These are phyloP conservation scores for Misopates orontium DNA, from an alignment of 257 asterid species.

Conservation along the genomic window DNA sequence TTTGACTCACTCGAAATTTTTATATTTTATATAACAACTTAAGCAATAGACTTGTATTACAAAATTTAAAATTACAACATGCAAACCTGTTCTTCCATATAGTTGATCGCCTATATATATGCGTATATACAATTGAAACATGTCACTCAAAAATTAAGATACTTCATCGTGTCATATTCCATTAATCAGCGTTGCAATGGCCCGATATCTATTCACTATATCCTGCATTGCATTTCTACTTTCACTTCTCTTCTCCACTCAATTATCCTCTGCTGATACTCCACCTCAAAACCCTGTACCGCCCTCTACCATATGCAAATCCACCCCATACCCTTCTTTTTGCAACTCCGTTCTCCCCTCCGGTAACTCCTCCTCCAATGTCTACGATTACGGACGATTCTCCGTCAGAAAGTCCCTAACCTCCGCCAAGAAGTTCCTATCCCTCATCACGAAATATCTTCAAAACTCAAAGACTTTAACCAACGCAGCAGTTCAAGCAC, in stretches of 20 bases:
- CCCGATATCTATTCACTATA: too few species aligned
- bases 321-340: conserved; percentile 54
- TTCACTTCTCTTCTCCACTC: conserved; percentile 3
- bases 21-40: too few species aligned
- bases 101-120: too few species aligned
- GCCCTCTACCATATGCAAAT: conserved; percentile 45
- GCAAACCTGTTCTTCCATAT: too few species aligned
- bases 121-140: too few species aligned
- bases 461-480: conserved; percentile 36
- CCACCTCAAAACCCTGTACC: conserved; percentile 30
- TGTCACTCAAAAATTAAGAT: too few species aligned
- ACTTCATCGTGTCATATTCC: too few species aligned
- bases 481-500: conserved; percentile 50
- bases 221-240: neutral
- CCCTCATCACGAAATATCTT: conserved; percentile 48
- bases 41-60: too few species aligned
- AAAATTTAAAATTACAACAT: too few species aligned
- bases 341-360: conserved; percentile 55
- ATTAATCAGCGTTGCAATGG: too few species aligned
- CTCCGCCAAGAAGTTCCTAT: conserved; percentile 44
- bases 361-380: conserved; percentile 49
- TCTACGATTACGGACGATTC: conserved; percentile 59
- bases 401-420: conserved; percentile 57
- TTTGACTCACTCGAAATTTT: too few species aligned
- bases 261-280: conserved; percentile 24